Percentiles rank a stretch among this genome's conserved stretches.
phyloP scores from a whole-genome alignment of 345 rosid species.

The Bruguiera gymnorhiza region DNA sequence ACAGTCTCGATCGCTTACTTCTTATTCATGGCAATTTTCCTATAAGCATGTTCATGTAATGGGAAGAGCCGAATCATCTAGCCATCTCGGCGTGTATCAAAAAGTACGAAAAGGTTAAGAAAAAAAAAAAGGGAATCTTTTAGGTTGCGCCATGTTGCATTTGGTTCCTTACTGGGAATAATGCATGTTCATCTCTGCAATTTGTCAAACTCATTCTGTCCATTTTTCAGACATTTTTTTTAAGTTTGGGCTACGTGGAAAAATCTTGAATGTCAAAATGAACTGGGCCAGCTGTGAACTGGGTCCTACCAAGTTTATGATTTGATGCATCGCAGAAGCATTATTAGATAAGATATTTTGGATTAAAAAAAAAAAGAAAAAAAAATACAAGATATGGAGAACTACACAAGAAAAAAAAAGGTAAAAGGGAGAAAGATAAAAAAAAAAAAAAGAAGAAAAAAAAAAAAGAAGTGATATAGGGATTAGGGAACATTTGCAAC shows the following conservation, averaged over 20 bases:
- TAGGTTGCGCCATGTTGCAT: not conserved
- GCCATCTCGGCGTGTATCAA: not conserved
- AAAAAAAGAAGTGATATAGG: too few species aligned
- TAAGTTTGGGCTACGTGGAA: not conserved
- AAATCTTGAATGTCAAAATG: not conserved
- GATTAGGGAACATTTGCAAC: too few species aligned
- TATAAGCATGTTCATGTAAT: not conserved
- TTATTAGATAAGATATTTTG: not conserved
- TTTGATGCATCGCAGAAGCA: conserved; percentile 8
- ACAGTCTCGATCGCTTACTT: not conserved
- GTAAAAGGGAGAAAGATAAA: too few species aligned
- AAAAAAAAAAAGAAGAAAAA: too few species aligned
- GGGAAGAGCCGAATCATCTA: not conserved
- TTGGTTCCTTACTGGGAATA: not conserved
- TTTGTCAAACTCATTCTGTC: conserved; percentile 8
- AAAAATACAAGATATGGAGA: not conserved
- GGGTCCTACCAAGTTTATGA: not conserved
- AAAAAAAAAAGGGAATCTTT: conserved; percentile 11
- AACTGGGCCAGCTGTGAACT: not conserved
- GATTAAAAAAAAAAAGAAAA: not conserved
- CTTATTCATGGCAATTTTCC: not conserved
- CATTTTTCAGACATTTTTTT: not conserved
- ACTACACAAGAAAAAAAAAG: not conserved
- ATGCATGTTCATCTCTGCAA: not conserved
- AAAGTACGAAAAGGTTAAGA: not conserved